Evolutionary conservation across 345 rosid genomes (phyloP).

Genomic region (Combretum micranthum): DNA sequence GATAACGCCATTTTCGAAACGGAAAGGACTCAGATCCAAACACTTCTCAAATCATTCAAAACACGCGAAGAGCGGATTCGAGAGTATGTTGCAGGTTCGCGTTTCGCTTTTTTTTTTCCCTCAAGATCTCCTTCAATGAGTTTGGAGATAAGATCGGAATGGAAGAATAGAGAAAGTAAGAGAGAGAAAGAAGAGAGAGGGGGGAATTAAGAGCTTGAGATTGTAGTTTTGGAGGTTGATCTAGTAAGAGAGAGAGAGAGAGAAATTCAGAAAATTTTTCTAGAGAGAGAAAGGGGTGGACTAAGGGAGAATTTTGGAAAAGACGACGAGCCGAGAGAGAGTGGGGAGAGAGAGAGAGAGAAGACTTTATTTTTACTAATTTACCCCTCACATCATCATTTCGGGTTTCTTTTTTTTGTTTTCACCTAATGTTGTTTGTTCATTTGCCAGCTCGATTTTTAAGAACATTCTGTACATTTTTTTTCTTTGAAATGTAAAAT

Average conservation of each 20-base stretch:
- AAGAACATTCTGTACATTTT: no score
- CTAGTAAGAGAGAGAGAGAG: constrained; percentile 10
- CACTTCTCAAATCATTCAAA: constrained; percentile 4
- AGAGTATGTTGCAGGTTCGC: no score
- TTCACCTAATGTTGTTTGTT: not conserved
- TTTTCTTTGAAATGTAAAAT: no score
- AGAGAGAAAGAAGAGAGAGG: not conserved
- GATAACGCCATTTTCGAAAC: constrained; percentile 40
- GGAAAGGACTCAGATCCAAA: constrained; percentile 9
- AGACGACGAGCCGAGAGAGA: constrained; percentile 19
- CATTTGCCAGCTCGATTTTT: not conserved
- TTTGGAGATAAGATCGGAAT: constrained; percentile 5
- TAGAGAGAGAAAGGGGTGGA: constrained; percentile 5
- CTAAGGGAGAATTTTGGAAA: constrained; percentile 13
- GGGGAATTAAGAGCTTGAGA: not conserved
- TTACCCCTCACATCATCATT: not conserved
- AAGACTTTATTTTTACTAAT: constrained; percentile 7
- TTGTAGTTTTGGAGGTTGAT: constrained; percentile 1
- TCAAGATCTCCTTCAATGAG: constrained; percentile 12
- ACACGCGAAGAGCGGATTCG: not conserved
- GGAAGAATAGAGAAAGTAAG: not conserved
- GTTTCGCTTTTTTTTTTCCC: no score
- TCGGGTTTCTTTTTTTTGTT: not conserved
- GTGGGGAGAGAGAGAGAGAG: constrained; percentile 16
- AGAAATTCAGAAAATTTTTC: no score